Evolutionary conservation across 1,139 yeast species (phyloP).

Genomic region (Pichia sp.): DNA sequence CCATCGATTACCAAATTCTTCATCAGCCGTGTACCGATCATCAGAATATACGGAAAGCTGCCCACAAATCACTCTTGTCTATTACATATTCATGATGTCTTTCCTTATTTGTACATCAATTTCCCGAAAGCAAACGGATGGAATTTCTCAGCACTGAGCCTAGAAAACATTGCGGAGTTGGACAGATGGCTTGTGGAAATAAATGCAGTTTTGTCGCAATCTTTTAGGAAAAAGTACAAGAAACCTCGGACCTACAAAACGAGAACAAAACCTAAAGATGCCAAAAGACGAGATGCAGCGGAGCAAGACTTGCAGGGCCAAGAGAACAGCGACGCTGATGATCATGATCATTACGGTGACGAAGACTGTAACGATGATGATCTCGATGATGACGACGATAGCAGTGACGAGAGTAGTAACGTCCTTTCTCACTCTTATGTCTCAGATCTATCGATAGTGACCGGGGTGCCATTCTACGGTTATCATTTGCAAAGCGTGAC

Average conservation of each 20-base stretch:
- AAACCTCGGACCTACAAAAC: constrained; percentile 6
- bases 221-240: constrained; percentile 22
- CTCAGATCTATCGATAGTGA: constrained; percentile 64
- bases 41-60: constrained; percentile 70
- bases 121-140: constrained; percentile 39
- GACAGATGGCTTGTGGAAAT: constrained; percentile 31
- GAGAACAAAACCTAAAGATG: constrained; percentile 18
- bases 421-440: constrained; percentile 40
- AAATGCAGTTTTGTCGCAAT: constrained; percentile 26
- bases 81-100: constrained; percentile 78
- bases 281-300: constrained; percentile 18
- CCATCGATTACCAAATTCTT: constrained; percentile 4
- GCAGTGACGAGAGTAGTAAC: neutral
- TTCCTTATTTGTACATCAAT: constrained; percentile 73
- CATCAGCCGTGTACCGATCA: constrained; percentile 60
- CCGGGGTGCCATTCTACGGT: constrained; percentile 82
- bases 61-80: constrained; percentile 51
- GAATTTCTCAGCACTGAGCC: constrained; percentile 21
- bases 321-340: neutral
- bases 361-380: constrained; percentile 14
- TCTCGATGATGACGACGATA: neutral
- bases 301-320: constrained; percentile 13
- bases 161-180: constrained; percentile 26
- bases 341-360: constrained; percentile 1
- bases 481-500: constrained; percentile 60